A percentile compares a stretch with the other conserved stretches of the same genome.
Conservation (phyloP, 202 grass and related monocot genomes). For the Cymbopogon flexuosus region DNA sequence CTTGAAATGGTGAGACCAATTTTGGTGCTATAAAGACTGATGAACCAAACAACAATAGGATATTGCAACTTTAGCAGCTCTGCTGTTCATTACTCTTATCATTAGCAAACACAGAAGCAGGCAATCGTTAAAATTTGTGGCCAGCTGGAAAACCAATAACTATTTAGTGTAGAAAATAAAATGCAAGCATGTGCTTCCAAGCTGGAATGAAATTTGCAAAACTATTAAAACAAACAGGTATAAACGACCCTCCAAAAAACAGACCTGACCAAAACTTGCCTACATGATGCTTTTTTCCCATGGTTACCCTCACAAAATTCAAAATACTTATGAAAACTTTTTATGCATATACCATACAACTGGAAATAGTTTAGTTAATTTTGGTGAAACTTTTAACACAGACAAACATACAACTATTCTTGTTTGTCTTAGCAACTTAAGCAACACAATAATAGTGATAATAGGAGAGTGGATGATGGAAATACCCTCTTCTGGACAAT, state of each 20-base stretch:
- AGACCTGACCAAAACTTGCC: background rate
- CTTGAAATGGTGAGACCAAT: background rate
- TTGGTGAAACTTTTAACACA: background rate
- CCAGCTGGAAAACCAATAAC: background rate
- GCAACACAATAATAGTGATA: background rate
- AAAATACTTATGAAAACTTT: background rate
- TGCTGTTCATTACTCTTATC: background rate
- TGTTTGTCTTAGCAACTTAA: conserved; percentile 1
- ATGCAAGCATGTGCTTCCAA: background rate
- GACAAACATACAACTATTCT: background rate
- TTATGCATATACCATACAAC: background rate
- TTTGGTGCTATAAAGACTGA: background rate
- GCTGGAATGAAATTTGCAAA: background rate
- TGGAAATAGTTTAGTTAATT: background rate
- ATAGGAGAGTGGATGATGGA: background rate
- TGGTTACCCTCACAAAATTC: background rate
- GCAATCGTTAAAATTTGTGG: background rate
- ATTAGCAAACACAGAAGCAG: background rate
- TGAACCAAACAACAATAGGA: background rate
- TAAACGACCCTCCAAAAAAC: no score
- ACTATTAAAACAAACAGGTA: background rate
- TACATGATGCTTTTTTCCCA: background rate
- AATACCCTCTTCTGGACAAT: conserved; percentile 86
- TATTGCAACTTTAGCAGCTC: background rate
- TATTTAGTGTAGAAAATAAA: background rate